Conservation (phyloP, 768 basidiomycete species). For the Trametopsis cervina region DNA sequence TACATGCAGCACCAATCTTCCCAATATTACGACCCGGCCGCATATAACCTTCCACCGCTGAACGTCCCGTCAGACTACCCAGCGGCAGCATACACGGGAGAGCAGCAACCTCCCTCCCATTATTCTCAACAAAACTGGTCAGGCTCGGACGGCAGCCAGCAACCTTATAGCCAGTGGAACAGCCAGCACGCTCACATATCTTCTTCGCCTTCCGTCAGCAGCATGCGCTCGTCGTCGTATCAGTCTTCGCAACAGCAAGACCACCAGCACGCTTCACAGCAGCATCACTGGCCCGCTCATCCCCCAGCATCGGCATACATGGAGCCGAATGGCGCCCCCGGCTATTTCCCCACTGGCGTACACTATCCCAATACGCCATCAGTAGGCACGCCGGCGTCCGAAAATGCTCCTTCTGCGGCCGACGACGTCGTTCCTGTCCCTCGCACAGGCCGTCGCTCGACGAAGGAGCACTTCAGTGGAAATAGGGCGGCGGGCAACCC, state of each 20-base stretch:
- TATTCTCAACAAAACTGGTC: constrained; percentile 13
- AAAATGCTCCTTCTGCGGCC: constrained; percentile 16
- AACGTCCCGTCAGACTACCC: constrained; percentile 4
- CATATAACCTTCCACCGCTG: constrained; percentile 8
- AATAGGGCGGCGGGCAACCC: constrained; percentile 53
- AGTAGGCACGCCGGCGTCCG: constrained; percentile 1
- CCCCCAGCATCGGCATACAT: constrained; percentile 30
- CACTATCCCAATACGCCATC: constrained; percentile 9
- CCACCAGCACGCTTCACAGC: constrained; percentile 5
- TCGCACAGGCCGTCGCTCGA: constrained; percentile 33
- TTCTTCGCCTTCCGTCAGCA: constrained; percentile 18
- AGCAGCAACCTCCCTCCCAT: constrained; percentile 4
- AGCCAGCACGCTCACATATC: constrained; percentile 11
- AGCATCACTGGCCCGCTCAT: constrained; percentile 37
- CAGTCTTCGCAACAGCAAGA: constrained; percentile 22
- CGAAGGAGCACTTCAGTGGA: constrained; percentile 38
- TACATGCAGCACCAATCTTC: constrained; percentile 5
- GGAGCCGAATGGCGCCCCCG: constrained; percentile 15
- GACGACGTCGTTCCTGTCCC: constrained; percentile 38
- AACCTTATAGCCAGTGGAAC: constrained; percentile 13
- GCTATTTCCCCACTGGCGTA: constrained; percentile 17
- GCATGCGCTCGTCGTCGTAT: constrained; percentile 23
- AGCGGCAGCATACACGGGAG: constrained; percentile 14
- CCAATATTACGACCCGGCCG: constrained; percentile 8
- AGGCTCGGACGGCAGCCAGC: constrained; percentile 9